Evolutionary conservation across 495 filamentous ascomycete species (phyloP).

Genomic region (Tuber umbilicatum): DNA sequence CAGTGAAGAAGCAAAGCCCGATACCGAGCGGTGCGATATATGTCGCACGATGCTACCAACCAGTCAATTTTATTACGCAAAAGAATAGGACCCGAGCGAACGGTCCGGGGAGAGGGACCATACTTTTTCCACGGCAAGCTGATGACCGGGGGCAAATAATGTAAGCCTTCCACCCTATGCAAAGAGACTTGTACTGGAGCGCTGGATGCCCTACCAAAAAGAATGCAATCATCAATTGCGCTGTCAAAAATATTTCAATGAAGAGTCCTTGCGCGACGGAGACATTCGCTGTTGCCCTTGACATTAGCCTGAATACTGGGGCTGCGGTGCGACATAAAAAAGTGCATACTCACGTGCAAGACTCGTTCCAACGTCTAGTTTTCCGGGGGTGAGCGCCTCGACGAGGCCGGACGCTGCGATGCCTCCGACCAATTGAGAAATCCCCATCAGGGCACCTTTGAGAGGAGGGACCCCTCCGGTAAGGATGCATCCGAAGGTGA

Average conservation of each 20-base stretch:
- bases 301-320: constrained; percentile 1
- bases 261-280: constrained; percentile 60
- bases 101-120: background rate
- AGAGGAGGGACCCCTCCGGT: constrained; percentile 52
- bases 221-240: constrained; percentile 68
- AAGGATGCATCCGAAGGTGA: constrained; percentile 54
- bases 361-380: constrained; percentile 27
- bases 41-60: constrained; percentile 58
- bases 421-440: constrained; percentile 53
- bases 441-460: constrained; percentile 49
- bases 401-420: constrained; percentile 57
- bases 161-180: constrained; percentile 19
- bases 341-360: constrained; percentile 22
- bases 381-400: constrained; percentile 26
- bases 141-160: background rate
- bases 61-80: background rate
- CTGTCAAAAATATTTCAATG: constrained; percentile 75
- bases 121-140: constrained; percentile 67
- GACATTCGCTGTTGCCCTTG: constrained; percentile 12
- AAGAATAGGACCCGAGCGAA: background rate
- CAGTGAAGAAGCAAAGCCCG: constrained; percentile 64
- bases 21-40: constrained; percentile 74
- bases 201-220: constrained; percentile 55
- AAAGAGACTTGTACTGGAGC: background rate
- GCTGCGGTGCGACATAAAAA: background rate